Evolutionary conservation across 495 filamentous ascomycete genomes (phyloP), one percentile per base, ranked within the genome.

Genomic region (Parathielavia appendiculata): DNA sequence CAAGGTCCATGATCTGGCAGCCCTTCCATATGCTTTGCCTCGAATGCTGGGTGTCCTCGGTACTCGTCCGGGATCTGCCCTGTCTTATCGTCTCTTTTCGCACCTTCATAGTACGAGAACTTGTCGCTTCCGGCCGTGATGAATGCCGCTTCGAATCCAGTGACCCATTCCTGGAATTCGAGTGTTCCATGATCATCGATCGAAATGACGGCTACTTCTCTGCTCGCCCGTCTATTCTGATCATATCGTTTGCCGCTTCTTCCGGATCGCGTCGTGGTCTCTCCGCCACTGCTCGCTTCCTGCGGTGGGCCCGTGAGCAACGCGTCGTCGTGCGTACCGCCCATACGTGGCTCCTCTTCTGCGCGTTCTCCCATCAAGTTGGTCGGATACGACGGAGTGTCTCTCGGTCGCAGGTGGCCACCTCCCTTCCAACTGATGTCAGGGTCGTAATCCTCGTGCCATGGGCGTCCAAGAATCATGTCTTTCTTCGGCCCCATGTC

Each of bases 361-460:
- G 38, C 38, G 38, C 38, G 2, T 3, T 40, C 38, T 40, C 38
- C 38, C 16, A 40, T 40, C 38, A 10, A 13, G 16, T 40, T 10
- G 38, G 38, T 40, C 16, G 16, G 38, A 30, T 30, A 6, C 26
- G 26, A 30, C 26, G 26, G 6, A 30, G 26, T 30, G 26, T 47
- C 22, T 47, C 22, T 5, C 3, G 26, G 26, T 19, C 46, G 46
- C 2, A 49, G 26, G 46, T 32, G 46, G 46, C 46, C 13, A 51
- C 34, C 48, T 38, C 32, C 48, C 48, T 51, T 51, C 34, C 30
- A 51, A 38, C n/a, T 38, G n/a, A 51, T 51, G 48, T 51, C 34
- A 0, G 34, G 48, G 48, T 51, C n/a, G 6, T 51, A 38, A 2
- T 38, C 14, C 32, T 14, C 13, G 34, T 51, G 22, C 34, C 10